phyloP scores from a whole-genome alignment of 257 asterid genomes.

The Nicotiana otophora region DNA sequence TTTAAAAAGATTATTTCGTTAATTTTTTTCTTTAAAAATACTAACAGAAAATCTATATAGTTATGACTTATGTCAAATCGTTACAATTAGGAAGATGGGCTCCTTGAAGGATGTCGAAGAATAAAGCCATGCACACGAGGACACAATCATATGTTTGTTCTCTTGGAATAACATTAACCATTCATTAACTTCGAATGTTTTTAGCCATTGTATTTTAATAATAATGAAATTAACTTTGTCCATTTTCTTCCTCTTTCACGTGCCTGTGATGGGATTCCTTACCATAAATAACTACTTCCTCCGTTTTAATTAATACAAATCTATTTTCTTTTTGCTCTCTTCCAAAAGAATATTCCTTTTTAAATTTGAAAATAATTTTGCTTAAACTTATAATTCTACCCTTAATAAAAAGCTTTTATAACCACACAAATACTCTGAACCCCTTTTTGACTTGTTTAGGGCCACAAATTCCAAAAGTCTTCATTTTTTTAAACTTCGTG shows the following conservation, averaged over 20 bases:
- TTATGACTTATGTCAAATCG: background rate
- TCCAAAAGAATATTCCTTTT: too few relatives aligned
- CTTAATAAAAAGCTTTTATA: too few relatives aligned
- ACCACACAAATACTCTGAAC: too few relatives aligned
- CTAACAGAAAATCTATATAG: background rate
- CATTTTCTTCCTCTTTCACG: background rate
- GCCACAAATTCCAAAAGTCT: too few relatives aligned
- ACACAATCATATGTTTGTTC: slow-evolving; percentile 11
- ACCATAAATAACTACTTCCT: background rate
- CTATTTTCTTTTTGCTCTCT: too few relatives aligned
- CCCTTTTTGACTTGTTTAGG: too few relatives aligned
- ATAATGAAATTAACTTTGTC: background rate
- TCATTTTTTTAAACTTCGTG: too few relatives aligned
- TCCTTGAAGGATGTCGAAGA: background rate
- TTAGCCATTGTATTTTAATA: background rate
- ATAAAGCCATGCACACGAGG: slow-evolving; percentile 25
- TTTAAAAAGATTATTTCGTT: too few relatives aligned
- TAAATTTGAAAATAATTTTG: too few relatives aligned
- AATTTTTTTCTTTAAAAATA: too few relatives aligned
- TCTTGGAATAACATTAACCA: slow-evolving; percentile 10
- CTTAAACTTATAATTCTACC: too few relatives aligned
- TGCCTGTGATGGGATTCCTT: background rate
- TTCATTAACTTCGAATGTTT: background rate
- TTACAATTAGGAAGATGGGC: slow-evolving; percentile 12
- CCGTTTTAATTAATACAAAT: too few relatives aligned